A percentile compares a stretch with the other conserved stretches of the same genome.
These are phyloP conservation scores for Xylaria sp. DNA, from an alignment of 2,329 filamentous ascomycete species.

Conservation along the genomic window DNA sequence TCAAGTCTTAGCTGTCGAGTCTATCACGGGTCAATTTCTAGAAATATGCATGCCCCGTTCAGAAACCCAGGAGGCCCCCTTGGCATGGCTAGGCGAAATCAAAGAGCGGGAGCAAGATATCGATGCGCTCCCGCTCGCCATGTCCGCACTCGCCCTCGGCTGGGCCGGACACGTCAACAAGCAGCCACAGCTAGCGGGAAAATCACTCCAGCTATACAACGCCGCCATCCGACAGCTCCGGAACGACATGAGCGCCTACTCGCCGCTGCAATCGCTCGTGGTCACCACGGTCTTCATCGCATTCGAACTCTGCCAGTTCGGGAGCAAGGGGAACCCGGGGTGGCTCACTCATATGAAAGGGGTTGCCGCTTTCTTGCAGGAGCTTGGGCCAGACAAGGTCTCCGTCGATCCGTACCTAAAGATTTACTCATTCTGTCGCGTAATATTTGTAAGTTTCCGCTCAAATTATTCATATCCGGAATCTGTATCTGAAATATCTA, in stretches of 20 bases:
- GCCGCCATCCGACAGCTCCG: conserved; percentile 39
- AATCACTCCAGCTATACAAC: conserved; percentile 41
- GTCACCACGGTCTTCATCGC: conserved; percentile 38
- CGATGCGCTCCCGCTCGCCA: conserved; percentile 40
- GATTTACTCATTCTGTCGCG: conserved; percentile 39
- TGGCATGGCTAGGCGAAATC: conserved; percentile 38
- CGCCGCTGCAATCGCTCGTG: conserved; percentile 37
- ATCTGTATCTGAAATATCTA: not conserved
- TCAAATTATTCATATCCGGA: too few species aligned
- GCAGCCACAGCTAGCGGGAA: conserved; percentile 34
- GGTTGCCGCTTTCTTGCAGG: conserved; percentile 34
- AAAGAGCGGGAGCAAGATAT: conserved; percentile 35
- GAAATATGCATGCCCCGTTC: conserved; percentile 32
- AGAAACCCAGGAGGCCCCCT: conserved; percentile 35
- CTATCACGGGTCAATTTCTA: conserved; percentile 37
- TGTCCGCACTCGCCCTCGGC: conserved; percentile 41
- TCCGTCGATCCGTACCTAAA: conserved; percentile 35
- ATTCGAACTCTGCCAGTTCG: conserved; percentile 43
- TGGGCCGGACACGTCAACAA: conserved; percentile 38
- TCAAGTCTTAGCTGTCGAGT: conserved; percentile 35
- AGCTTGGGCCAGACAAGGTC: conserved; percentile 38
- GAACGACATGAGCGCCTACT: conserved; percentile 28
- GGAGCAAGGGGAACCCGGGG: conserved; percentile 36
- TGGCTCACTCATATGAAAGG: conserved; percentile 40
- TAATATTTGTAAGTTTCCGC: conserved; percentile 36